Conservation (phyloP, 441 rosid genomes). For the Adansonia rubrostipa region DNA sequence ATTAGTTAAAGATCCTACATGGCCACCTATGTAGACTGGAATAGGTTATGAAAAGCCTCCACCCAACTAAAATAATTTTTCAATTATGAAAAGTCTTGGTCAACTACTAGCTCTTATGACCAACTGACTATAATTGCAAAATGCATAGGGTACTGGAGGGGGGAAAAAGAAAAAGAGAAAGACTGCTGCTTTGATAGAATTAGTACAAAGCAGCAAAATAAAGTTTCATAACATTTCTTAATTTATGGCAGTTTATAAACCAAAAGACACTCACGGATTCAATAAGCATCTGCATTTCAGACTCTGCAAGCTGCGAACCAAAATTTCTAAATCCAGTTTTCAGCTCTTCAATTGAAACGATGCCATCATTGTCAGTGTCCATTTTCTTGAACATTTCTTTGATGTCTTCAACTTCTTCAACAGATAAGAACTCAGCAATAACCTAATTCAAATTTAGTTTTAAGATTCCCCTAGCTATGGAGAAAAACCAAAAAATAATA, state of each 20-base stretch:
- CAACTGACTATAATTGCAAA: not conserved
- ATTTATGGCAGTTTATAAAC: conserved; percentile 1
- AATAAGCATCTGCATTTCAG: conserved; percentile 94
- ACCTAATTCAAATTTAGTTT: conserved; percentile 55
- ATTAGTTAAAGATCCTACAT: not conserved
- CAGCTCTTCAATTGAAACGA: conserved; percentile 81
- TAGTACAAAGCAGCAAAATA: not conserved
- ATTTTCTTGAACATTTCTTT: conserved; percentile 85
- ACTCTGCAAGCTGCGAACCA: conserved; percentile 85
- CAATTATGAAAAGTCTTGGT: not conserved
- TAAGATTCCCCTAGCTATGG: conserved; percentile 27
- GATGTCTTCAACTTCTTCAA: conserved; percentile 90
- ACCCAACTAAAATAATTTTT: not conserved
- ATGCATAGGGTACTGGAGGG: not conserved
- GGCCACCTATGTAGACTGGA: not conserved
- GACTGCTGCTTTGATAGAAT: not conserved
- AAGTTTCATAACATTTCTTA: no score
- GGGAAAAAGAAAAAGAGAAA: not conserved
- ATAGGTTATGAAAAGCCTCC: not conserved
- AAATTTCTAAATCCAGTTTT: conserved; percentile 81
- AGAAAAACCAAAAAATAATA: not conserved
- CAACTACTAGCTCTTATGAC: conserved; percentile 14
- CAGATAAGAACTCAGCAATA: conserved; percentile 91
- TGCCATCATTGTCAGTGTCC: no score
- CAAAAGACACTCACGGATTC: conserved; percentile 80